Evolutionary conservation across 164 flowering plant genomes (phyloP).

Genomic region (Euptelea pleiosperma): DNA sequence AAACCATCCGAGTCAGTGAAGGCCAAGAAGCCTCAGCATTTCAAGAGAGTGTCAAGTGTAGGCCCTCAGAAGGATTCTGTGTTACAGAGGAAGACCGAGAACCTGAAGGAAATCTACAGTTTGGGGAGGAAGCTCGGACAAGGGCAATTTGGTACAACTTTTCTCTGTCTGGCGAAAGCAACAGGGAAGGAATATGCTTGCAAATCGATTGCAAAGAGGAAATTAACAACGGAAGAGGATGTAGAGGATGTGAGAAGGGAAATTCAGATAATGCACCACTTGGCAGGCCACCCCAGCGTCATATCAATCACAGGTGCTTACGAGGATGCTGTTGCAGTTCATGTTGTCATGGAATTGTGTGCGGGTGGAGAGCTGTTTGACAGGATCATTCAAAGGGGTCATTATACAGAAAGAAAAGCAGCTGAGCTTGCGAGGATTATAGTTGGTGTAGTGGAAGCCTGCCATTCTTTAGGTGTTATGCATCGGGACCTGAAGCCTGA

Average conservation of each 20-base stretch:
- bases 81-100: conserved; percentile 18
- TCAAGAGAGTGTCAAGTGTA: conserved; percentile 15
- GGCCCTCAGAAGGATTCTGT: conserved; percentile 19
- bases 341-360: conserved; percentile 39
- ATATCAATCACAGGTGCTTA: conserved; percentile 31
- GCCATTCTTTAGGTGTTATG: conserved; percentile 38
- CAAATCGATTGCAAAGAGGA: conserved; percentile 37
- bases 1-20: too few relatives aligned
- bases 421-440: conserved; percentile 26
- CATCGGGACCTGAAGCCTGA: conserved; percentile 43
- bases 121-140: conserved; percentile 37
- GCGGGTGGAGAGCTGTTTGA: conserved; percentile 40
- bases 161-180: conserved; percentile 22
- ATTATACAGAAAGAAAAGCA: conserved; percentile 34
- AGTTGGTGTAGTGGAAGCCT: conserved; percentile 33
- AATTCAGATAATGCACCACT: conserved; percentile 38
- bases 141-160: conserved; percentile 38
- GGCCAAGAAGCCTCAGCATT: conserved; percentile 10
- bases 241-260: conserved; percentile 39
- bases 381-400: conserved; percentile 34
- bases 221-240: conserved; percentile 29
- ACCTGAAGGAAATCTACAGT: conserved; percentile 21
- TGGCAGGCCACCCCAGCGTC: conserved; percentile 32
- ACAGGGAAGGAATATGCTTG: conserved; percentile 32
- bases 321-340: conserved; percentile 34